phyloP scores from a whole-genome alignment of 208 protist genomes.

The Acanthamoeba royreba region DNA sequence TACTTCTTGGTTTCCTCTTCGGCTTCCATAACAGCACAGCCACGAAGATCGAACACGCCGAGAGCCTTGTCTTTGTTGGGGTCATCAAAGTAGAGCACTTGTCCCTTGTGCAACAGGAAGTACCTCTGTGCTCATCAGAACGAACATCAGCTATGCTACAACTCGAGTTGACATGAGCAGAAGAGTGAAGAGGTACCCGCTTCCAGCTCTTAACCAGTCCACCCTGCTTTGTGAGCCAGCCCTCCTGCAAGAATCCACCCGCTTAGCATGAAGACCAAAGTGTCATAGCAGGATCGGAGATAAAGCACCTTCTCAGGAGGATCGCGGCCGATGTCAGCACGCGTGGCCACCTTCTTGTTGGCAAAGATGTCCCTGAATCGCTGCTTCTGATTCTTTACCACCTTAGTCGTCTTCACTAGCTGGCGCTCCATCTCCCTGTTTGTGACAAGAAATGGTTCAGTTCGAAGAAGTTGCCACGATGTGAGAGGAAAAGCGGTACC shows the following conservation, averaged over 20 bases:
- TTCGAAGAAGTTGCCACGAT: too few species aligned
- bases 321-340: not conserved
- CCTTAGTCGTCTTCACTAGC: not conserved
- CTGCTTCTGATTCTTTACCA: not conserved
- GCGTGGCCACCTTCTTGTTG: not conserved
- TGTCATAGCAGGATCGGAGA: too few species aligned
- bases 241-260: too few species aligned
- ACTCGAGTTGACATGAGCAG: too few species aligned
- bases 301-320: not conserved
- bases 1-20: not conserved
- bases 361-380: not conserved
- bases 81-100: not conserved
- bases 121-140: not conserved
- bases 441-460: too few species aligned
- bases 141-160: not conserved
- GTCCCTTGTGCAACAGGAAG: not conserved
- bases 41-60: not conserved
- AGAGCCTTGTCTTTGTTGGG: not conserved
- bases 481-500: too few species aligned
- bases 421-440: not conserved
- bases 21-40: not conserved
- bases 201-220: constrained; percentile 15
- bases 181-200: too few species aligned
- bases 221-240: constrained; percentile 15
- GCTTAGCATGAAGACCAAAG: too few species aligned